phyloP scores from a whole-genome alignment of 352 stramenopile species.

The Globisporangium okanoganense region DNA sequence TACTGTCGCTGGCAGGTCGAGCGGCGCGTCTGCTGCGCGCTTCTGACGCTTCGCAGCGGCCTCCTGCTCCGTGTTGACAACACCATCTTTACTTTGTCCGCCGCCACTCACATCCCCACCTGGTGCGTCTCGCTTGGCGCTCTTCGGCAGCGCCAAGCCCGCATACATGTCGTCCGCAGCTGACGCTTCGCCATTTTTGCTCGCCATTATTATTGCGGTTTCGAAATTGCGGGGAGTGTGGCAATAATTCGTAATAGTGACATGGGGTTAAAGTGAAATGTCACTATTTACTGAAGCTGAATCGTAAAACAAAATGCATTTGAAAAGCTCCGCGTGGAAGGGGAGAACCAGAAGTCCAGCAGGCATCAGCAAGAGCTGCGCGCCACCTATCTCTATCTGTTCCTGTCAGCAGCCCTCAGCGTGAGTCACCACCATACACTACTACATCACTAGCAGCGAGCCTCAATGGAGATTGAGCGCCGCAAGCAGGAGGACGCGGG shows the following conservation, averaged over 20 bases:
- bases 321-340: conserved; percentile 12
- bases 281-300: neutral
- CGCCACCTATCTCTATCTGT: neutral
- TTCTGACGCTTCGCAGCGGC: conserved; percentile 22
- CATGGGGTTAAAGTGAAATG: neutral
- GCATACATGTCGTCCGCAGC: conserved; percentile 44
- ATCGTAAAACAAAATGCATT: neutral
- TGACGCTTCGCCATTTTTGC: neutral
- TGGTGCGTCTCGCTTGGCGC: conserved; percentile 31
- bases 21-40: conserved; percentile 21
- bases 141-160: conserved; percentile 42
- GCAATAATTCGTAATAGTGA: neutral
- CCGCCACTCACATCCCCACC: neutral
- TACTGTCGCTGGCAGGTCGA: conserved; percentile 41
- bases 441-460: neutral
- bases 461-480: conserved; percentile 16
- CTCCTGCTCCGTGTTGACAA: neutral
- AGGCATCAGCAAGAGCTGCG: neutral
- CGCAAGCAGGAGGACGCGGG: conserved; percentile 13
- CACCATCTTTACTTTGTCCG: neutral
- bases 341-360: neutral
- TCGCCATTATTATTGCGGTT: neutral
- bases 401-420: neutral
- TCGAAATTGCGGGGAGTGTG: no score
- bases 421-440: neutral